Base-by-base conservation (phyloP, 257 asterid genomes). In the Lithospermum erythrorhizon region DNA sequence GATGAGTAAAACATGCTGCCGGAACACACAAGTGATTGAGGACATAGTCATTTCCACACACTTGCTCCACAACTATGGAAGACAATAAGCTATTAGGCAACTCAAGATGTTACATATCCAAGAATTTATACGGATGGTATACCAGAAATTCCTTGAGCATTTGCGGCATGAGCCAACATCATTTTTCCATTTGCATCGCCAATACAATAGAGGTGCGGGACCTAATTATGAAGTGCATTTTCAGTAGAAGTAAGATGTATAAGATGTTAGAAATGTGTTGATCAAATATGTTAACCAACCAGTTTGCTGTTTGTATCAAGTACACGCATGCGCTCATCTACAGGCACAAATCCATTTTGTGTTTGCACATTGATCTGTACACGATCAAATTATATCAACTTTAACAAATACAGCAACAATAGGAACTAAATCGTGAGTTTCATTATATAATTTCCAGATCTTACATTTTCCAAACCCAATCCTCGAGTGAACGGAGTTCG, bases 161-260 rank as follows among this genome's bases (percentile, higher is more conserved):
- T 93, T 77, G 98, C 95, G 52, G 97, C 98, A 72, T 93, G 98
- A 64, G 98, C 97, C 70, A 89, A 95, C 98, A 93, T 93, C 98
- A 93, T 66, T 80, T 82, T 93, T 37, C 98, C 98, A 80, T 89
- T 89, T 72, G 98, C 98, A 83, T 93, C 98, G 70, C 97, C 97
- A 64, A 93, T 89, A 81, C 98, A 93, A 73, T 84, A 93, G 76
- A 93, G 75, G 70, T 89, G 89, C 58, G 97, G 97, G 71, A 93
- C 97, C 98, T 93, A 77, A 72, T 47, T 63, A 59, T 55, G 27
- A 65, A 21, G 22, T 19, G 32, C 56, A 37, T 16, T 64, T 49
- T 61, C 49, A 73, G 61, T 66, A 24, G 66, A 57, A 58, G 53
- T 48, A 35, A 71, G 21, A 59, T 45, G n/a, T n/a, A 52, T 69